Percentiles rank a stretch among this genome's conserved stretches.
Evolutionary conservation across 768 basidiomycete genomes (phyloP).

Genomic region (Lentinula detonsa): DNA sequence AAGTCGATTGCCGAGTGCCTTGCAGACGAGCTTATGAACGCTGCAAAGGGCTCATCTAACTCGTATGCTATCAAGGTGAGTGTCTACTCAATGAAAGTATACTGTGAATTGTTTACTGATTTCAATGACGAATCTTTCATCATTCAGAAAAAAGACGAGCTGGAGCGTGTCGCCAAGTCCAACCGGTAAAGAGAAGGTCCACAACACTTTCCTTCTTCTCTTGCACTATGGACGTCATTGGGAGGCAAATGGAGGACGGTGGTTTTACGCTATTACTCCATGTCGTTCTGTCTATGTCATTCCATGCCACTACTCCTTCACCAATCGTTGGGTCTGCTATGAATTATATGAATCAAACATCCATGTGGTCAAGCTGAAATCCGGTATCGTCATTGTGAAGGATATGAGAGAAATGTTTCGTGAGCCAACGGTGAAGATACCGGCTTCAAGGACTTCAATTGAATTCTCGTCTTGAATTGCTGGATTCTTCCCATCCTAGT

Average conservation of each 20-base stretch:
- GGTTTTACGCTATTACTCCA: neutral
- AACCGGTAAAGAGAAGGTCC: conserved; percentile 74
- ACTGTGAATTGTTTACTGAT: neutral
- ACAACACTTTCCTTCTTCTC: neutral
- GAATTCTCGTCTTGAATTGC: neutral
- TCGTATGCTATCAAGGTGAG: conserved; percentile 98
- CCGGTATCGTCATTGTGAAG: neutral
- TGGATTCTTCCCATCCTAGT: neutral
- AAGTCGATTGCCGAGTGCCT: conserved; percentile 99
- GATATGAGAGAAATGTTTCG: neutral
- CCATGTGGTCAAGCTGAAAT: neutral
- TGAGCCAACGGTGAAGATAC: neutral
- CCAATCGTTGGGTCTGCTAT: conserved; percentile 1
- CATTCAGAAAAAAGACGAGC: conserved; percentile 93
- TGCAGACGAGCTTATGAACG: conserved; percentile 99
- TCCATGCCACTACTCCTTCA: neutral
- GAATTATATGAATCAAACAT: neutral
- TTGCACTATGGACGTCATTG: neutral
- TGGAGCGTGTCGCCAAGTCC: conserved; percentile 99
- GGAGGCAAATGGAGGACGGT: neutral
- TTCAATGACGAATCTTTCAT: neutral
- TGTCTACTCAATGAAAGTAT: neutral
- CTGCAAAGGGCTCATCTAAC: conserved; percentile 99
- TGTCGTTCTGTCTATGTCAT: neutral
- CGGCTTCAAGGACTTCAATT: neutral